A percentile compares a stretch with the other conserved stretches of the same genome.
Conservation (phyloP, 1,139 yeast genomes). For the Suhomyces atakaporum region DNA sequence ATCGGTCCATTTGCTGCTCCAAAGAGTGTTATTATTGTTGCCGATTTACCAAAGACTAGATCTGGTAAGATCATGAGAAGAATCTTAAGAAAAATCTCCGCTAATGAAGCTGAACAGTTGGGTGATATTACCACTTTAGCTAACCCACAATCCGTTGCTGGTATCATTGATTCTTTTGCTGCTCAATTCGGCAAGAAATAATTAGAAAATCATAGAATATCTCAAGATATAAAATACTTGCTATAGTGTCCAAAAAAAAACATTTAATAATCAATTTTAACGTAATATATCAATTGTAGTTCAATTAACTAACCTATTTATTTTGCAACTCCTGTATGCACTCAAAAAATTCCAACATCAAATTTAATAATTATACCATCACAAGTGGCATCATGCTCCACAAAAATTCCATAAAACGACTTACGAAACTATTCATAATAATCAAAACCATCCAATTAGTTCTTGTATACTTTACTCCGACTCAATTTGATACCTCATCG, state of each 20-base stretch:
- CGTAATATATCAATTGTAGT: neutral
- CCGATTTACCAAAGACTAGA: conserved; percentile 95
- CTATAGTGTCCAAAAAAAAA: neutral
- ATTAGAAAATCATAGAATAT: conserved; percentile 1
- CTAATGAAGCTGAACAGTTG: conserved; percentile 87
- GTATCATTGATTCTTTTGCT: conserved; percentile 58
- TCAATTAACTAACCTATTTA: neutral
- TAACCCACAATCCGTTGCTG: conserved; percentile 82
- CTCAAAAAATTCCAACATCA: conserved; percentile 1
- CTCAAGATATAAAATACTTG: neutral
- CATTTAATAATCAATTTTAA: neutral
- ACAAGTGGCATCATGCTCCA: neutral
- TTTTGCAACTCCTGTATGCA: conserved; percentile 2
- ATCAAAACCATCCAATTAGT: conserved; percentile 33
- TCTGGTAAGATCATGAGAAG: conserved; percentile 99
- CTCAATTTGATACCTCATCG: conserved; percentile 45
- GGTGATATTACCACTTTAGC: conserved; percentile 93
- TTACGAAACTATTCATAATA: conserved; percentile 24
- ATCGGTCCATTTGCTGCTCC: conserved; percentile 99
- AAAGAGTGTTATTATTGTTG: conserved; percentile 81
- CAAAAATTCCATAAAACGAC: conserved; percentile 4
- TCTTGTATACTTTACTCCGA: conserved; percentile 37
- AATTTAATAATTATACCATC: neutral
- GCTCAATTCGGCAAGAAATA: conserved; percentile 54
- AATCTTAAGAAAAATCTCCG: conserved; percentile 86